phyloP scores from a whole-genome alignment of 371 early-diverging fungal genomes.

The Conidiobolus incongruus region DNA sequence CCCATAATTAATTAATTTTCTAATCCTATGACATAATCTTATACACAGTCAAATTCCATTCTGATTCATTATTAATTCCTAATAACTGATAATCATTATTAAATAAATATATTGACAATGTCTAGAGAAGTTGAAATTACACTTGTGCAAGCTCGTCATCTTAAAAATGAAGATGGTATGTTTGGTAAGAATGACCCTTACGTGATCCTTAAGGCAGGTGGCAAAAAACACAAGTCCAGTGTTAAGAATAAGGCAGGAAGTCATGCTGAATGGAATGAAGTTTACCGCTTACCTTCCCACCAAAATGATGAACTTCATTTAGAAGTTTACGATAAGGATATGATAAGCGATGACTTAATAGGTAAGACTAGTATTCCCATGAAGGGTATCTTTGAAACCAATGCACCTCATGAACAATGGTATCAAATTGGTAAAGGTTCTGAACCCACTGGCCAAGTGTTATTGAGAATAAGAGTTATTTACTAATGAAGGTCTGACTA shows the following conservation, averaged over 20 bases:
- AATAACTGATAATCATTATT: no score
- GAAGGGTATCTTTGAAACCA: not conserved
- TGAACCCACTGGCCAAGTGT: not conserved
- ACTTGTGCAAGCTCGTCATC: conserved; percentile 3
- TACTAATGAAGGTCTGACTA: no score
- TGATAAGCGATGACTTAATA: conserved; percentile 5
- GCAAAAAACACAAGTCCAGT: conserved; percentile 5
- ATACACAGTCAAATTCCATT: no score
- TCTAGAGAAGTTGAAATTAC: not conserved
- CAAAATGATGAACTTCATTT: conserved; percentile 3
- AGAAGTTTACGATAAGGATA: conserved; percentile 5
- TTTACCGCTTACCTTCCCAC: not conserved
- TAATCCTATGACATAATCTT: no score
- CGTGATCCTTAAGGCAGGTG: conserved; percentile 3
- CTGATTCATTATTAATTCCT: no score
- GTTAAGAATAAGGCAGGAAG: conserved; percentile 2
- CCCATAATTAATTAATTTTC: no score
- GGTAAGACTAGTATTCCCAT: conserved; percentile 6
- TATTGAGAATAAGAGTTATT: conserved; percentile 2
- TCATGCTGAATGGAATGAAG: conserved; percentile 3
- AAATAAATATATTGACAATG: not conserved
- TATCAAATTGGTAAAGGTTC: conserved; percentile 1
- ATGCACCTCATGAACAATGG: no score
- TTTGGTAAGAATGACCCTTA: conserved; percentile 9
- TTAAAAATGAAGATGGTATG: conserved; percentile 6